These are phyloP conservation scores for Candida neerlandica DNA, from an alignment of 1,139 yeast genomes.

Conservation along the genomic window DNA sequence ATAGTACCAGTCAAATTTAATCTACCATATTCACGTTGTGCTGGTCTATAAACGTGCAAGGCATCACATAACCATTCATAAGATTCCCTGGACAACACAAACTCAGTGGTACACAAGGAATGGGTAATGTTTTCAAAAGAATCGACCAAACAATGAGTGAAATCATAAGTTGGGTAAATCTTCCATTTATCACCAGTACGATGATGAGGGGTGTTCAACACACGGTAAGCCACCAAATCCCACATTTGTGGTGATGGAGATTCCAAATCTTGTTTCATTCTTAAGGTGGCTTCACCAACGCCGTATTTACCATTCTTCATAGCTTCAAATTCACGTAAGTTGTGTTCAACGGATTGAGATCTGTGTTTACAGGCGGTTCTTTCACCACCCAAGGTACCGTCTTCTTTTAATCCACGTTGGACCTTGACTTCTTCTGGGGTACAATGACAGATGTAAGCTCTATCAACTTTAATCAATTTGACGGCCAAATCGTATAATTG, in stretches of 20 bases:
- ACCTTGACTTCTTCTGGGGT: constrained; percentile 88
- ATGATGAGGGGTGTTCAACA: constrained; percentile 87
- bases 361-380: constrained; percentile 84
- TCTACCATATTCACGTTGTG: constrained; percentile 98
- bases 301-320: constrained; percentile 90
- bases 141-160: constrained; percentile 98
- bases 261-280: constrained; percentile 94
- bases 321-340: constrained; percentile 76
- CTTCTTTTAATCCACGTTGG: constrained; percentile 87
- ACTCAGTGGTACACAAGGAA: constrained; percentile 94
- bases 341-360: constrained; percentile 66
- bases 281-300: constrained; percentile 89
- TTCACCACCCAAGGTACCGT: constrained; percentile 92
- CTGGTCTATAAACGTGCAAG: constrained; percentile 93
- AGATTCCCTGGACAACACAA: constrained; percentile 86
- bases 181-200: constrained; percentile 98
- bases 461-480: constrained; percentile 63
- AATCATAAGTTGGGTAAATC: constrained; percentile 97
- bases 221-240: constrained; percentile 99
- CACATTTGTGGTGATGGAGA: constrained; percentile 99
- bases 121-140: constrained; percentile 94
- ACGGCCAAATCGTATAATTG: constrained; percentile 86
- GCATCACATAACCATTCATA: constrained; percentile 99
- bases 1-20: constrained; percentile 93
- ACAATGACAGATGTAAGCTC: constrained; percentile 92